Base-by-base conservation (phyloP, 306 rosid genomes). In the Gynostemma pentaphyllum region DNA sequence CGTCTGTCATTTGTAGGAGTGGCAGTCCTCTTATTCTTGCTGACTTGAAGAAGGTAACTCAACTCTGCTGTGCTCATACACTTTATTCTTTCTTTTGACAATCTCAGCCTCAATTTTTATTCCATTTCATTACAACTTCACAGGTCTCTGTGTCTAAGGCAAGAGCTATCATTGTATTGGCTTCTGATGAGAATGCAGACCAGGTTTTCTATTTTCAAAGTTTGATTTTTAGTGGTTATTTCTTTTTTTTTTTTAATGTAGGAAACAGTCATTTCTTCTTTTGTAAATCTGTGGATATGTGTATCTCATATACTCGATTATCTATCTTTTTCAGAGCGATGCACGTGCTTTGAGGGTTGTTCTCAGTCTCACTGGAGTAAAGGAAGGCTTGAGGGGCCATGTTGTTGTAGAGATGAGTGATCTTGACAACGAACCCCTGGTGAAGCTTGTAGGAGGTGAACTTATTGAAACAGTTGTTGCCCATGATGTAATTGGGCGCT, bases 351-450 rank as follows among this genome's bases (percentile, higher is more conserved):
- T 91, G 82, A 83, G 98, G 81, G 96, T 91, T 75, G 98, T 91
- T 68, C 96, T 91, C 50, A 91, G 98, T 80, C 88, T 91, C 67
- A 80, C 89, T 36, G 98, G 98, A 66, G 98, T 91, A 52, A 85
- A 75, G 76, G 98, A 91, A 72, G 95, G 96, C 39, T 80, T 88
- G 66, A 78, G 81, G 68, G 98, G 89, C 28, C 98, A 88, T 57
- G 89, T 88, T 72, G 98, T 91, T 55, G 98, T 91, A 46, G 98
- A 91, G 83, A 82, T 91, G 98, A 91, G 98, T 59, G 98, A 91
- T 80, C 87, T 91, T 56, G 98, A 91, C 75, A 91, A 91, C 30
- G 98, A 91, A 74, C 98, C 96, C 54, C 75, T 91, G 32, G 98
- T 91, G 68, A 88, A 91, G 87, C 96, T 88, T 71, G 98, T 91